phyloP scores from a whole-genome alignment of 148 eudicot genomes.

The Diospyros kaki region DNA sequence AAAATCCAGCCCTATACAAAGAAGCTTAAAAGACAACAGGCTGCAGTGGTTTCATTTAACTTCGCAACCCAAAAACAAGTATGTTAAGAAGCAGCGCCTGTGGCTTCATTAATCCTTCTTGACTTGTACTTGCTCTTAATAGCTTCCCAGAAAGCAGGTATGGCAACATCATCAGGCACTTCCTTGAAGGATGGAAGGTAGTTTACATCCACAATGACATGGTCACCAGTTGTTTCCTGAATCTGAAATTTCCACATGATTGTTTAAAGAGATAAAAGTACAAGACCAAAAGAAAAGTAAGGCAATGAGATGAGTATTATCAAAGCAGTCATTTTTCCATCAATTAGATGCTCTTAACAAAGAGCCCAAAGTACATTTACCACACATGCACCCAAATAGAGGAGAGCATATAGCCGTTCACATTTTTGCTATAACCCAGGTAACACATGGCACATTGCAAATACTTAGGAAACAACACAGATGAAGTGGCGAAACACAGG shows the following conservation, averaged over 20 bases:
- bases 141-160: slow-evolving; percentile 96
- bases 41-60: too few relatives aligned
- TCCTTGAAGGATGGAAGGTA: slow-evolving; percentile 95
- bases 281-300: not conserved
- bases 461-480: too few relatives aligned
- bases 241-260: slow-evolving; percentile 33
- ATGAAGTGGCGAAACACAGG: too few relatives aligned
- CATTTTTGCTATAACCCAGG: too few relatives aligned
- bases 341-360: not conserved
- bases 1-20: too few relatives aligned
- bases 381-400: too few relatives aligned
- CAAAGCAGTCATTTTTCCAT: not conserved
- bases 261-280: not conserved
- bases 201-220: slow-evolving; percentile 92
- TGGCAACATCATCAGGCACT: slow-evolving; percentile 65
- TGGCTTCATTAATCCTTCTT: slow-evolving; percentile 13
- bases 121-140: slow-evolving; percentile 47
- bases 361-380: not conserved
- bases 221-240: slow-evolving; percentile 78
- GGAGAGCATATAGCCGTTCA: too few relatives aligned
- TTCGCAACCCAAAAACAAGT: too few relatives aligned
- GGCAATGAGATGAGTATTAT: not conserved
- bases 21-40: too few relatives aligned
- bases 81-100: slow-evolving; percentile 1
- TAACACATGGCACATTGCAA: too few relatives aligned